A percentile compares a stretch with the other conserved stretches of the same genome.
These are phyloP conservation scores for Phymatotrichopsis omnivora DNA, from an alignment of 2,329 filamentous ascomycete genomes.

Conservation along the genomic window DNA sequence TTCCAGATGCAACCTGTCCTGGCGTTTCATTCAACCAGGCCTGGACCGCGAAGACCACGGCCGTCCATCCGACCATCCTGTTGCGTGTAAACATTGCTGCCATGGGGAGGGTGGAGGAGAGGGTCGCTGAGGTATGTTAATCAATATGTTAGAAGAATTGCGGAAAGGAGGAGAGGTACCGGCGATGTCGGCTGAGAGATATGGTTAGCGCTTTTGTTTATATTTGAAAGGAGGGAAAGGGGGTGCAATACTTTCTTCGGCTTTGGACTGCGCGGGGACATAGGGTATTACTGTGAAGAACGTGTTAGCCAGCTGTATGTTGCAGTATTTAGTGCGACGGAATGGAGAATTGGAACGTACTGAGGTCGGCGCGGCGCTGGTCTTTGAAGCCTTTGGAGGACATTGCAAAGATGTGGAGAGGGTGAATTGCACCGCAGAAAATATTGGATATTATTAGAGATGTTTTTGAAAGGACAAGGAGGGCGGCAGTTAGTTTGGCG, in stretches of 20 bases:
- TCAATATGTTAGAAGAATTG: not conserved
- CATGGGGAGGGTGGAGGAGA: conserved; percentile 27
- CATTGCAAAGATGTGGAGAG: conserved; percentile 12
- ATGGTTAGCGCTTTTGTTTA: conserved; percentile 4
- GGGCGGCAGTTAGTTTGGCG: too few relatives aligned
- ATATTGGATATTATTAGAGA: too few relatives aligned
- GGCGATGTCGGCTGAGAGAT: conserved; percentile 14
- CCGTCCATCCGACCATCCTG: conserved; percentile 24
- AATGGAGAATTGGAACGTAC: conserved; percentile 5
- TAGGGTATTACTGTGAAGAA: conserved; percentile 25
- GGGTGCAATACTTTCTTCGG: conserved; percentile 19
- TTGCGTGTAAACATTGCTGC: conserved; percentile 29
- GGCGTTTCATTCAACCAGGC: conserved; percentile 27
- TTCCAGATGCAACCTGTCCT: conserved; percentile 22
- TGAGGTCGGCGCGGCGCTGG: conserved; percentile 22
- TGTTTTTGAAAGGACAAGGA: too few relatives aligned
- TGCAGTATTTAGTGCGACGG: not conserved
- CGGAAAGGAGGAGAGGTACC: conserved; percentile 4
- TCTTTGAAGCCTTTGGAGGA: conserved; percentile 24
- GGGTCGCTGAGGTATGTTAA: conserved; percentile 17
- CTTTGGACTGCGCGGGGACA: conserved; percentile 16
- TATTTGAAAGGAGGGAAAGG: not conserved
- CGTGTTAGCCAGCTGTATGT: conserved; percentile 9
- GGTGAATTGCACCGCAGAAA: too few relatives aligned
- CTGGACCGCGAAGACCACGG: conserved; percentile 27